Conservation (phyloP, 768 basidiomycete genomes). For the Phylloporus sp. region DNA sequence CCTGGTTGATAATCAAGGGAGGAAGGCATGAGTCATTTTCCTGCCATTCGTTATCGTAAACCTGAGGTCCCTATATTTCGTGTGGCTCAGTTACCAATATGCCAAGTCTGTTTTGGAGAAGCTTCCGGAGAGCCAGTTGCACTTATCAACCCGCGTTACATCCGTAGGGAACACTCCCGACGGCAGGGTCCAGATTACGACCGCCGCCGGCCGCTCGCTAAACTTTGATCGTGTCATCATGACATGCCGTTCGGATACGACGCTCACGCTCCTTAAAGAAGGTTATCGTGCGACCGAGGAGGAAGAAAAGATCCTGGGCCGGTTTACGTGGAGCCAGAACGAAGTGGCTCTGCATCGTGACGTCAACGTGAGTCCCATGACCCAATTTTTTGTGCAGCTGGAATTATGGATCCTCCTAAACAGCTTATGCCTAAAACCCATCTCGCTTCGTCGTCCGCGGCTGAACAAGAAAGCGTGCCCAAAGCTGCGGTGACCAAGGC, state of each 20-base stretch:
- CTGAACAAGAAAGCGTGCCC: conserved; percentile 25
- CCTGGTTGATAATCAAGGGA: too few relatives aligned
- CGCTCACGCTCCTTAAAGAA: conserved; percentile 43
- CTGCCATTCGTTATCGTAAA: too few relatives aligned
- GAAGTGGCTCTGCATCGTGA: conserved; percentile 68
- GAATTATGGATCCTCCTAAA: neutral
- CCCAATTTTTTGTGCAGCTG: neutral
- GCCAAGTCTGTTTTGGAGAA: too few relatives aligned
- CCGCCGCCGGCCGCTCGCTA: conserved; percentile 33
- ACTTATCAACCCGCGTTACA: too few relatives aligned
- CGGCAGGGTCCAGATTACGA: too few relatives aligned
- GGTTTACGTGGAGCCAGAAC: conserved; percentile 66
- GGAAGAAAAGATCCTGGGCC: conserved; percentile 53
- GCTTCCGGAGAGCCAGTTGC: too few relatives aligned
- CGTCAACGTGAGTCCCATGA: conserved; percentile 40
- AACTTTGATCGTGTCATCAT: conserved; percentile 70
- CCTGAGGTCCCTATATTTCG: too few relatives aligned
- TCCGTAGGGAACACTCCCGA: too few relatives aligned
- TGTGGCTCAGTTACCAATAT: too few relatives aligned
- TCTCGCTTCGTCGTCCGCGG: conserved; percentile 46
- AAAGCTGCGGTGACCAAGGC: conserved; percentile 24
- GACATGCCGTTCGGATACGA: conserved; percentile 69
- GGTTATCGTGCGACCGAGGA: too few relatives aligned
- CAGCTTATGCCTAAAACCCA: too few relatives aligned
- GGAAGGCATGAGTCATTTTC: too few relatives aligned